Evolutionary conservation across 352 stramenopile species (phyloP).

Genomic region (Globisporangium camurandrum): DNA sequence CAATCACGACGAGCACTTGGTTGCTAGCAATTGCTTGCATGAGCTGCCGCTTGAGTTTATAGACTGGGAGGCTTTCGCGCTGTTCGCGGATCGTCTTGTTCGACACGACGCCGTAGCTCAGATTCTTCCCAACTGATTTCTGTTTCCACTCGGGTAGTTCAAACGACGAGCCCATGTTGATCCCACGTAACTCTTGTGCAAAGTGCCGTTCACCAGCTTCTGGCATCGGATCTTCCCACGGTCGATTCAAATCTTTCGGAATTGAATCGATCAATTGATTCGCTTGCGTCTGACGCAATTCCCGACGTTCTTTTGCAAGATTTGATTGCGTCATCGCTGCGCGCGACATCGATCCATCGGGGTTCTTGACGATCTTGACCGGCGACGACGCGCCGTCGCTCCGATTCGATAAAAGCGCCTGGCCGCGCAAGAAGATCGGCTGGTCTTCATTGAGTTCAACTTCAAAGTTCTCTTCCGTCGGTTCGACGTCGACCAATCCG

Average conservation of each 20-base stretch:
- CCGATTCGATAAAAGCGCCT: constrained; percentile 85
- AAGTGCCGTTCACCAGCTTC: constrained; percentile 97
- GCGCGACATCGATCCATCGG: constrained; percentile 96
- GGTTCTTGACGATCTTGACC: constrained; percentile 99
- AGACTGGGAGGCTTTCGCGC: constrained; percentile 95
- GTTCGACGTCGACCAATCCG: constrained; percentile 76
- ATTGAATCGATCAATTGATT: constrained; percentile 96
- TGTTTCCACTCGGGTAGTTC: constrained; percentile 97
- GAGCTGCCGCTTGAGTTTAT: constrained; percentile 94
- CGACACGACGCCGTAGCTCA: constrained; percentile 95
- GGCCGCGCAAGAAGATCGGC: constrained; percentile 94
- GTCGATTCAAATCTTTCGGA: constrained; percentile 97
- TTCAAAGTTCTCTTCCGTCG: constrained; percentile 84
- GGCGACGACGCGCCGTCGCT: constrained; percentile 95
- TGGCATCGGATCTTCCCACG: constrained; percentile 98
- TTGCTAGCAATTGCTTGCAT: constrained; percentile 94
- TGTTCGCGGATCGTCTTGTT: constrained; percentile 96
- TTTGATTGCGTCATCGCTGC: constrained; percentile 96
- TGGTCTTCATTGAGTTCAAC: constrained; percentile 97
- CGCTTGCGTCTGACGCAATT: constrained; percentile 95
- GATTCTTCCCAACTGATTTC: constrained; percentile 94
- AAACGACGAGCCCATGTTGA: constrained; percentile 87
- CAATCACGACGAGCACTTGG: constrained; percentile 97
- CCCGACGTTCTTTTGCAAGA: constrained; percentile 95
- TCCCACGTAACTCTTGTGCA: constrained; percentile 91